phyloP scores from a whole-genome alignment of 441 rosid genomes.

The Arabidopsis hybrid region DNA sequence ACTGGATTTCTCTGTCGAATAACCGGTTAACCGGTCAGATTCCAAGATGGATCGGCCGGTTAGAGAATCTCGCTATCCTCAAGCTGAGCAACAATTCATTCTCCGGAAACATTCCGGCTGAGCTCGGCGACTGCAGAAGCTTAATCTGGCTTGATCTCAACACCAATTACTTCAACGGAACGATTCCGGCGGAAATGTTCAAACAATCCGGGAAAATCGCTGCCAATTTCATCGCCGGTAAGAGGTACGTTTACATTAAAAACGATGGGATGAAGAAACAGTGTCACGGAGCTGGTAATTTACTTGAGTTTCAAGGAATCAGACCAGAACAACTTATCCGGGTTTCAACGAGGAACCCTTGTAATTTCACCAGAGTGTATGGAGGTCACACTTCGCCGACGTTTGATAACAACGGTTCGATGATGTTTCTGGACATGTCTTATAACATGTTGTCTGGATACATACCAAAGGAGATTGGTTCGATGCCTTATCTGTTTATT shows the following conservation, averaged over 20 bases:
- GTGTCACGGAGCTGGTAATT: conserved; percentile 91
- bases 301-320: conserved; percentile 91
- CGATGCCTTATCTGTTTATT: conserved; percentile 71
- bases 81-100: conserved; percentile 89
- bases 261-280: conserved; percentile 71
- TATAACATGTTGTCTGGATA: conserved; percentile 71
- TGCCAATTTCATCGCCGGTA: conserved; percentile 75
- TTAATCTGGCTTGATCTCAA: conserved; percentile 96
- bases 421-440: conserved; percentile 91
- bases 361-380: conserved; percentile 83
- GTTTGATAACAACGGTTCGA: conserved; percentile 86
- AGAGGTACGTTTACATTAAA: conserved; percentile 74
- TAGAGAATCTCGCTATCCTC: conserved; percentile 80
- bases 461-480: conserved; percentile 84
- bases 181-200: conserved; percentile 81
- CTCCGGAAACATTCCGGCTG: conserved; percentile 77
- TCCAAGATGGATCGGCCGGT: conserved; percentile 73
- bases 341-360: conserved; percentile 71
- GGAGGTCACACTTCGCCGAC: conserved; percentile 75
- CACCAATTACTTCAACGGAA: conserved; percentile 71
- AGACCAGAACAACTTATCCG: conserved; percentile 61
- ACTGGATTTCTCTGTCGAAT: conserved; percentile 93
- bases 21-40: conserved; percentile 78
- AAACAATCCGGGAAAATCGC: conserved; percentile 89
- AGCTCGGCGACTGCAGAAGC: conserved; percentile 88